A percentile compares a stretch with the other conserved stretches of the same genome.
Conservation (phyloP, 2,329 filamentous ascomycete genomes). For the Aspergillus hiratsukae region DNA sequence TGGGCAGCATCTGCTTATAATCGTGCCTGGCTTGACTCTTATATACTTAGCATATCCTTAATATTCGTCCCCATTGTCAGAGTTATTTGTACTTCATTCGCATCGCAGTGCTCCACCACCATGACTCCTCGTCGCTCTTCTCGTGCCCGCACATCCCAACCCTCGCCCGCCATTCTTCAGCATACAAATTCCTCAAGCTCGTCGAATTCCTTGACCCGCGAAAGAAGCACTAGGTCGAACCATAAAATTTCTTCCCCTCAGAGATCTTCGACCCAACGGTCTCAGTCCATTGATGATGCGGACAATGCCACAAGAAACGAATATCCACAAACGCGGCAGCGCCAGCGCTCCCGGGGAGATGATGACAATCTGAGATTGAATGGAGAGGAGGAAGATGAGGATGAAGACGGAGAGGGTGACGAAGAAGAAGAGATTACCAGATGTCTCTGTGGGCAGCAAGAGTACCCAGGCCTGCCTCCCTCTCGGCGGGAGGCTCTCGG, state of each 20-base stretch:
- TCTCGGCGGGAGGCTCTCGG: constrained; percentile 54
- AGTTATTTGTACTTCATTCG: constrained; percentile 8
- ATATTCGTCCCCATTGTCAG: constrained; percentile 4
- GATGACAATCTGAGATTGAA: constrained; percentile 48
- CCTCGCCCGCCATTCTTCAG: constrained; percentile 62
- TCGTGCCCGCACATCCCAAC: constrained; percentile 76
- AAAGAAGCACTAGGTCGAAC: constrained; percentile 68
- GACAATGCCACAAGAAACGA: constrained; percentile 53
- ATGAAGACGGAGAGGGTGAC: constrained; percentile 60
- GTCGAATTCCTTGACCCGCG: constrained; percentile 66
- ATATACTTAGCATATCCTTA: constrained; percentile 3
- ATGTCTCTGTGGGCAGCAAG: constrained; percentile 89
- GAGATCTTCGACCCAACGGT: constrained; percentile 63
- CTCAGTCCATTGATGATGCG: constrained; percentile 52
- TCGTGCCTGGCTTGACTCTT: constrained; percentile 3
- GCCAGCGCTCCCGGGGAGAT: constrained; percentile 69
- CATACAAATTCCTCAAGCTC: constrained; percentile 75
- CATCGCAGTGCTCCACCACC: constrained; percentile 29
- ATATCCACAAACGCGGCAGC: constrained; percentile 67
- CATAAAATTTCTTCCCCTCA: constrained; percentile 68
- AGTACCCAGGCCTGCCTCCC: constrained; percentile 76
- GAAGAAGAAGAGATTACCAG: constrained; percentile 92
- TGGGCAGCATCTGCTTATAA: constrained; percentile 12
- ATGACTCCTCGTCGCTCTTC: constrained; percentile 83
- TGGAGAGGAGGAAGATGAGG: constrained; percentile 48